Evolutionary conservation across 257 asterid species (phyloP), one percentile per base, ranked within the genome.

Genomic region (Solanum virginianum): DNA sequence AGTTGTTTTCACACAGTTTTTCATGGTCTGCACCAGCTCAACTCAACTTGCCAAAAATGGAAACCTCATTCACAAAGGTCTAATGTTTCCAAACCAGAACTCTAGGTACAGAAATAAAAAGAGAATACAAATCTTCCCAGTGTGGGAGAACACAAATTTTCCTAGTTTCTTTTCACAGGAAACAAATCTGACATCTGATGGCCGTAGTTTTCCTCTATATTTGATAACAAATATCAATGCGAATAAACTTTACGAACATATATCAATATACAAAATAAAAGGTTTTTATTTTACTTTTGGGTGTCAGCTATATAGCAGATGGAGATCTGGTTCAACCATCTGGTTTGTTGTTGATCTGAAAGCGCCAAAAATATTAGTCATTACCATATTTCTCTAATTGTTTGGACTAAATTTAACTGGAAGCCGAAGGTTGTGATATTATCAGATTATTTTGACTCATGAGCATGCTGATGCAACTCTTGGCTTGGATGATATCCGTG

Each of bases 391-490:
- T 51, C 82, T 77, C 17, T 51, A 14, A 16, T 51, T 77, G 45
- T 51, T 77, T 77, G 39, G 63, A 26, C 60, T 47, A 49, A 24
- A 77, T 26, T 51, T 51, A 51, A 49, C 82, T 75, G 45, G 22
- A 15, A 60, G 56, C 83, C 80, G 62, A 36, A 85, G 71, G 65
- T 88, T 85, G 32, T 85, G 75, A 80, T 77, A 80, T 88, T 47
- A 84, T 82, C 97, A 95, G 99, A 92, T 97, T 85, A 88, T 97
- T 89, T 90, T 97, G 90, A 94, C 99, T 84, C 99, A 97, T 89
- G 98, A 95, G 89, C 99, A 97, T 89, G 98, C 99, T 90, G 99
- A 95, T 87, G 98, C 99, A 66, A 93, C 93, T 91, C 98, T 97
- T 86, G 99, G 99, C 86, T 92, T 97, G 91, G 99, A 97, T 85